Percentiles rank a stretch among this genome's conserved stretches.
Evolutionary conservation across 2,329 filamentous ascomycete species (phyloP).

Genomic region (Clarireedia paspali): DNA sequence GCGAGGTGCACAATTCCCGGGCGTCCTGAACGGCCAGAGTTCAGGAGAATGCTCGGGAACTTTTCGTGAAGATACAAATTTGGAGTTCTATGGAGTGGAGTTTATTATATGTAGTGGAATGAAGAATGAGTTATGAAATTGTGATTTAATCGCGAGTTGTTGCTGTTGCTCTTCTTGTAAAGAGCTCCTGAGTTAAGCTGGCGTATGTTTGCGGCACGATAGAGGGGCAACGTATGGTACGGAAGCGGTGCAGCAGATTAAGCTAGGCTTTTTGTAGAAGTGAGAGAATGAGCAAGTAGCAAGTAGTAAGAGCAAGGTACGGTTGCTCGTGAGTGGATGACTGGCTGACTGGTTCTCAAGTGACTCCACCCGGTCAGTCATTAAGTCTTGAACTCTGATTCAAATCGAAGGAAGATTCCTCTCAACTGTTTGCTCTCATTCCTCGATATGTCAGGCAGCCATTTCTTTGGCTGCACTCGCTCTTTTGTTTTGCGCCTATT

Average conservation of each 20-base stretch:
- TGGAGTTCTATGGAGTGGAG: not conserved
- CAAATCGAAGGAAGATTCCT: no score
- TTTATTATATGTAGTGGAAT: not conserved
- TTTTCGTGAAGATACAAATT: not conserved
- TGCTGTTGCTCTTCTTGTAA: not conserved
- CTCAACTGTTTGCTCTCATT: no score
- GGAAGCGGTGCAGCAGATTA: not conserved
- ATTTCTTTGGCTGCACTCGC: no score
- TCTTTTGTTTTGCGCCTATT: no score
- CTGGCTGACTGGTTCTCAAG: no score
- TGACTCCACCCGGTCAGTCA: no score
- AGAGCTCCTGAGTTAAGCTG: constrained; percentile 7
- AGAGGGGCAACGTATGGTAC: not conserved
- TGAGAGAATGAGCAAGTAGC: no score
- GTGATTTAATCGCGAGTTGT: constrained; percentile 3
- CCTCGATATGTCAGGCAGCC: no score
- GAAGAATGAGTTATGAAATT: not conserved
- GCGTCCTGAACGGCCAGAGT: constrained; percentile 21
- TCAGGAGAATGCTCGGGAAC: constrained; percentile 21
- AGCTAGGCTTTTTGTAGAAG: not conserved
- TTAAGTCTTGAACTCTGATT: no score
- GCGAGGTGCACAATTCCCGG: constrained; percentile 13
- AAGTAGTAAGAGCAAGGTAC: no score
- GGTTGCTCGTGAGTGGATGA: no score
- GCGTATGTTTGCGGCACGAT: not conserved